Evolutionary conservation across 306 rosid genomes (phyloP).

Genomic region (Cicer yamashitae): DNA sequence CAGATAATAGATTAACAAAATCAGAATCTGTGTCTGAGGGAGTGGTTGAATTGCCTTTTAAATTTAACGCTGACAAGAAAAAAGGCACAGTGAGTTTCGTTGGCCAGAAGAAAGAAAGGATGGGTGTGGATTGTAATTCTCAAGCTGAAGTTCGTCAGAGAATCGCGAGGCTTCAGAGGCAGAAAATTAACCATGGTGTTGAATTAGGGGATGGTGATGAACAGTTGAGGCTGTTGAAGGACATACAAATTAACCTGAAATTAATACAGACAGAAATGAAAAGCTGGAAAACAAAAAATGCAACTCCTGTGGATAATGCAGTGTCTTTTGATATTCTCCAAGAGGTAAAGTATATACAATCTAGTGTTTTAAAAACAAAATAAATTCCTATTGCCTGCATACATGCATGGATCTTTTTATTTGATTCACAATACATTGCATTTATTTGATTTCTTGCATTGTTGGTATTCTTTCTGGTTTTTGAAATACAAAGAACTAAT

Average conservation of each 20-base stretch:
- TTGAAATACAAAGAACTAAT: conserved; percentile 15
- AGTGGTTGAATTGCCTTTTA: conserved; percentile 30
- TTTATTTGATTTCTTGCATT: conserved; percentile 32
- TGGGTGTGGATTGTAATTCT: conserved; percentile 40
- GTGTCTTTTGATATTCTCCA: conserved; percentile 49
- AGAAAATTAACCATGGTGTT: conserved; percentile 41
- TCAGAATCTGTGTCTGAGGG: conserved; percentile 49
- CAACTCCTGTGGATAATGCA: conserved; percentile 48
- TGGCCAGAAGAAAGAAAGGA: conserved; percentile 45
- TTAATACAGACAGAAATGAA: conserved; percentile 60
- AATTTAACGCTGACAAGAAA: conserved; percentile 42
- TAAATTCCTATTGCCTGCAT: background rate
- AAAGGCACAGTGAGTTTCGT: conserved; percentile 45
- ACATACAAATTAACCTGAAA: conserved; percentile 66
- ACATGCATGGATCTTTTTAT: conserved; percentile 1
- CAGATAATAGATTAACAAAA: conserved; percentile 51
- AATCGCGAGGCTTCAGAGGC: conserved; percentile 62
- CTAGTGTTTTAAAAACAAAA: background rate
- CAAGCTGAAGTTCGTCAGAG: conserved; percentile 58
- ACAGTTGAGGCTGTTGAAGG: conserved; percentile 73
- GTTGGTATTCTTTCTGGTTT: conserved; percentile 21
- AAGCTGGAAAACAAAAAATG: conserved; percentile 51
- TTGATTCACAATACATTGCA: conserved; percentile 1
- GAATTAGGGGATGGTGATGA: conserved; percentile 54
- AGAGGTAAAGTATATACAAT: conserved; percentile 59